phyloP scores from a whole-genome alignment of 768 basidiomycete genomes.

The Lactifluus subvellereus region DNA sequence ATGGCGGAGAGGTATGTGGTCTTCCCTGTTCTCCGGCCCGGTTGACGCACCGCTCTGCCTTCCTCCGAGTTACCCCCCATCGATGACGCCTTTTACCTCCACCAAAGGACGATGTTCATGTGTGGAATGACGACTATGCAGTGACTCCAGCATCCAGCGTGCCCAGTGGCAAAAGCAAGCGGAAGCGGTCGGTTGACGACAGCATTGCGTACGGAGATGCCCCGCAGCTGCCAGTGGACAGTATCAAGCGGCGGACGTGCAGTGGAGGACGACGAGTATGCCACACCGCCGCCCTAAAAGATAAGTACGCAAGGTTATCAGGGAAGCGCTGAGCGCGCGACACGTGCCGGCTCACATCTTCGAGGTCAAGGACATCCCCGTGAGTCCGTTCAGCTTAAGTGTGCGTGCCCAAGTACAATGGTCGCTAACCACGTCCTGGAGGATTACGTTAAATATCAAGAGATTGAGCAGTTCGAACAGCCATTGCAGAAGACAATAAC shows the following conservation, averaged over 20 bases:
- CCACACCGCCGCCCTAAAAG: constrained; percentile 25
- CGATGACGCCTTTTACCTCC: no score
- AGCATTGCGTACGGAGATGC: no score
- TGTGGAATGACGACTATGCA: no score
- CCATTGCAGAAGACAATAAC: neutral
- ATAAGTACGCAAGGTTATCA: constrained; percentile 48
- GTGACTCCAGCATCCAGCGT: no score
- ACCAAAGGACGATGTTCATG: no score
- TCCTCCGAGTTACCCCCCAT: no score
- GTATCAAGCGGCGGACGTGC: constrained; percentile 42
- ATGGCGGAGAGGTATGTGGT: no score
- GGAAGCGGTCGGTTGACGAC: no score
- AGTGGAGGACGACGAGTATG: constrained; percentile 36
- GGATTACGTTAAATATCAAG: constrained; percentile 56
- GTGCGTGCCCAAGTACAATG: constrained; percentile 39
- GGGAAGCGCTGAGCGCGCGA: constrained; percentile 54
- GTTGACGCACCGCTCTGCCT: no score
- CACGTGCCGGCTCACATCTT: constrained; percentile 72
- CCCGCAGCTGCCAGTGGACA: no score
- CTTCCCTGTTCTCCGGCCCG: no score
- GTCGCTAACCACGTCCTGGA: constrained; percentile 66
- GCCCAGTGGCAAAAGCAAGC: no score
- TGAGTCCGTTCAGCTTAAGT: constrained; percentile 32
- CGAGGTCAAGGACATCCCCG: constrained; percentile 60
- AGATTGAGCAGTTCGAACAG: constrained; percentile 38